phyloP scores from a whole-genome alignment of 805 yeast species.

The Jamesozyma jinghongensis region DNA sequence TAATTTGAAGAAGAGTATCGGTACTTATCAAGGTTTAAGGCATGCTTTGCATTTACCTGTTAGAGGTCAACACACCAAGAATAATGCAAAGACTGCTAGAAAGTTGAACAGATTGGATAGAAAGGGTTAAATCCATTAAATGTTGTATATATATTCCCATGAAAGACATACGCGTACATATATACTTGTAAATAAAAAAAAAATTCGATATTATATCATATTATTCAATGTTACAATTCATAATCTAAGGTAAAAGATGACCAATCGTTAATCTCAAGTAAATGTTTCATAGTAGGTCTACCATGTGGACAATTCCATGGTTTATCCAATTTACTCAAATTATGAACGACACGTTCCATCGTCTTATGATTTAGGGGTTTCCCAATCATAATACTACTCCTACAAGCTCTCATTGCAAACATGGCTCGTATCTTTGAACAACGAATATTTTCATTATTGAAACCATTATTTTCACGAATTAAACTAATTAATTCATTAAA shows the following conservation, averaged over 20 bases:
- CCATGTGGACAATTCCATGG: conserved; percentile 99
- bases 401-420: conserved; percentile 93
- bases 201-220: too few species aligned
- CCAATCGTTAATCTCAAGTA: conserved; percentile 51
- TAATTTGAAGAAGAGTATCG: conserved; percentile 65
- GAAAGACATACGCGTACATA: not conserved
- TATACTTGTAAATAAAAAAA: not conserved
- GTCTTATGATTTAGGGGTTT: conserved; percentile 45
- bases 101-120: conserved; percentile 73
- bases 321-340: conserved; percentile 64
- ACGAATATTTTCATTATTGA: conserved; percentile 31
- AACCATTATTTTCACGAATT: conserved; percentile 47
- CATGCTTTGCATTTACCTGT: conserved; percentile 79
- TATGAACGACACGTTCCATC: conserved; percentile 61
- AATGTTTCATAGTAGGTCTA: conserved; percentile 90
- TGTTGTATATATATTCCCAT: not conserved
- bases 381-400: conserved; percentile 93
- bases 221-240: conserved; percentile 10
- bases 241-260: conserved; percentile 38
- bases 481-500: conserved; percentile 69
- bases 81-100: conserved; percentile 84
- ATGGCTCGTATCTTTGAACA: conserved; percentile 74
- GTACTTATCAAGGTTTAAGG: conserved; percentile 81
- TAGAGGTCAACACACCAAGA: conserved; percentile 85
- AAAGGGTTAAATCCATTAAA: conserved; percentile 29